A percentile compares a stretch with the other conserved stretches of the same genome.
Conservation (phyloP, 2,329 filamentous ascomycete species). For the Lachnellula hyalina region DNA sequence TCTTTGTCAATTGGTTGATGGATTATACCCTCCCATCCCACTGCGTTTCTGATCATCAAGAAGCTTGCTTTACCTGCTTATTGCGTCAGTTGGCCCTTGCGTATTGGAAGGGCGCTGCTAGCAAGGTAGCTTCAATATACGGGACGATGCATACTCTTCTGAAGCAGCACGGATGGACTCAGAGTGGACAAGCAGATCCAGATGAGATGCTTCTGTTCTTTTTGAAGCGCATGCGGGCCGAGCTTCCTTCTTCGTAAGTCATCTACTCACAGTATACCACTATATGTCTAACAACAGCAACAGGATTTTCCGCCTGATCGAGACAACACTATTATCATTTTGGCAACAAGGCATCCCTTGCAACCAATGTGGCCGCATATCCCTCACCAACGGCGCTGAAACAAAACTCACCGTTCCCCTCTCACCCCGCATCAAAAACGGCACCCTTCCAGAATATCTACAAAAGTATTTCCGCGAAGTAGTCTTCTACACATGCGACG, state of each 20-base stretch:
- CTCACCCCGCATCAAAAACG: slow-evolving; percentile 13
- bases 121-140: not conserved
- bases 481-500: slow-evolving; percentile 26
- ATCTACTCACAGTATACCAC: not conserved
- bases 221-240: slow-evolving; percentile 19
- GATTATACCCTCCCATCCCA: slow-evolving; percentile 17
- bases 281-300: slow-evolving; percentile 1
- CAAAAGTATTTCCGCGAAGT: slow-evolving; percentile 19
- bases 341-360: slow-evolving; percentile 21
- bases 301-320: slow-evolving; percentile 15
- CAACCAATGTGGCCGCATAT: slow-evolving; percentile 20
- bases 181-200: slow-evolving; percentile 27
- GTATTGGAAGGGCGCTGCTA: slow-evolving; percentile 12
- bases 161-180: slow-evolving; percentile 18
- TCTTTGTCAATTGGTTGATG: slow-evolving; percentile 30
- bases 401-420: slow-evolving; percentile 25
- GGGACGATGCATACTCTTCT: slow-evolving; percentile 5
- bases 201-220: slow-evolving; percentile 29
- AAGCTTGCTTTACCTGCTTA: slow-evolving; percentile 1
- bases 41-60: not conserved
- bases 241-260: slow-evolving; percentile 25
- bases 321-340: slow-evolving; percentile 18
- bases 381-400: slow-evolving; percentile 18
- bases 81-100: slow-evolving; percentile 6
- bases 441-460: slow-evolving; percentile 21